phyloP scores from a whole-genome alignment of 176 grass and related monocot genomes.

The Oryza officinalis region DNA sequence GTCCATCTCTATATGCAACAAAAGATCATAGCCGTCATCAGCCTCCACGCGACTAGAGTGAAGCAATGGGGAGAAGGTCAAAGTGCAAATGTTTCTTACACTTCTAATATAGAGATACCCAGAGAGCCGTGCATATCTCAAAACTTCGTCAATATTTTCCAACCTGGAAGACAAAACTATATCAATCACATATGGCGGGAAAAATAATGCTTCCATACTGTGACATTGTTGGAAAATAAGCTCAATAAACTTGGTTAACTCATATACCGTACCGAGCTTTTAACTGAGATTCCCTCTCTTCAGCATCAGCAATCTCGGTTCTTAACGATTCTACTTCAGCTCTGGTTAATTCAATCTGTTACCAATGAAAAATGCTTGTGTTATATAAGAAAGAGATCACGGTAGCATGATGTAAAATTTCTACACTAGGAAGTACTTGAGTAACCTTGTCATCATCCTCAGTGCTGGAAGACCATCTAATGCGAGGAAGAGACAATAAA shows the following conservation, averaged over 20 bases:
- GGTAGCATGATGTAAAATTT: neutral
- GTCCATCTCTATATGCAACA: constrained; percentile 68
- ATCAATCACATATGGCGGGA: neutral
- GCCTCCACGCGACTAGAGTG: neutral
- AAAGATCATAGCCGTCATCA: neutral
- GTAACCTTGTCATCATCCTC: constrained; percentile 88
- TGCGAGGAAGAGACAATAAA: constrained; percentile 67
- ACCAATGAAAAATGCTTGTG: neutral
- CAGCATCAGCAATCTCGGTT: constrained; percentile 69
- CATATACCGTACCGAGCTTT: constrained; percentile 76
- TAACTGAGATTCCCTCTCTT: constrained; percentile 81
- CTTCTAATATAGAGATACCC: constrained; percentile 91
- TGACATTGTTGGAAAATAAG: neutral
- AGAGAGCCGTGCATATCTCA: constrained; percentile 71
- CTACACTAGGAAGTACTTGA: neutral
- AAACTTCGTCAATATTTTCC: constrained; percentile 83
- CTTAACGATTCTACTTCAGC: constrained; percentile 77
- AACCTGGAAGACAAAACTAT: constrained; percentile 43
- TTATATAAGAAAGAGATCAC: neutral
- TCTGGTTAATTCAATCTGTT: constrained; percentile 70
- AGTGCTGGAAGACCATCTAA: constrained; percentile 63
- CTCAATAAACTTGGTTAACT: neutral
- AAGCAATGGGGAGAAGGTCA: neutral
- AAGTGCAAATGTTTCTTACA: constrained; percentile 45
- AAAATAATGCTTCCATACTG: neutral